phyloP scores from a whole-genome alignment of 257 asterid genomes.

The Osmanthus fragrans region DNA sequence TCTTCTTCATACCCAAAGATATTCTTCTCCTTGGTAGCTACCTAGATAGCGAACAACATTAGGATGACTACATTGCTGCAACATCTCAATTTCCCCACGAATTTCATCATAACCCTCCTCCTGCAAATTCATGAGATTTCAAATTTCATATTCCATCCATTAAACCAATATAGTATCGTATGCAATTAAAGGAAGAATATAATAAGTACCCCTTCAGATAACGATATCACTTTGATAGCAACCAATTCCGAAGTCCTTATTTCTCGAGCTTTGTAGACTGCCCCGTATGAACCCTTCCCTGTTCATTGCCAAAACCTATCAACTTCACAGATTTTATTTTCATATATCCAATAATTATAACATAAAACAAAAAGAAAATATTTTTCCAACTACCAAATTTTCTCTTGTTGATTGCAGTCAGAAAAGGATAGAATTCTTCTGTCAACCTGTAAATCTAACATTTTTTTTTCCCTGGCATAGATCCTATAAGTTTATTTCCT shows the following conservation, averaged over 20 bases:
- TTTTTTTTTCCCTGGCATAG: not conserved
- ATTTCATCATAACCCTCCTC: conserved; percentile 99
- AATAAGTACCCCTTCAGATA: conserved; percentile 81
- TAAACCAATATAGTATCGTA: conserved; percentile 5
- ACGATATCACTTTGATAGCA: conserved; percentile 94
- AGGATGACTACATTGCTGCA: conserved; percentile 98
- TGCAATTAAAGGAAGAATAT: conserved; percentile 1
- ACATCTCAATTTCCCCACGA: conserved; percentile 47
- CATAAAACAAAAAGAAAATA: not conserved
- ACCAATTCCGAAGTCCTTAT: conserved; percentile 85
- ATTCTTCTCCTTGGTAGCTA: conserved; percentile 98
- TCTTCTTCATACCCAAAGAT: conserved; percentile 75
- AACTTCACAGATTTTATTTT: conserved; percentile 29
- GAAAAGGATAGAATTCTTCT: not conserved
- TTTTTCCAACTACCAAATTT: not conserved
- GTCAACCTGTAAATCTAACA: not conserved
- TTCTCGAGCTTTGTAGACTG: conserved; percentile 97
- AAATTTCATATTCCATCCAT: conserved; percentile 5
- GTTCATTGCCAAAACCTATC: conserved; percentile 26
- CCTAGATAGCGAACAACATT: conserved; percentile 99
- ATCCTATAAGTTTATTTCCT: not conserved
- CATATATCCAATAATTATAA: conserved; percentile 10
- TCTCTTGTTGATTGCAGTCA: conserved; percentile 1
- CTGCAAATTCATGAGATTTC: conserved; percentile 40
- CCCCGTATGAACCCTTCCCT: conserved; percentile 98